A percentile compares a stretch with the other conserved stretches of the same genome.
Conservation (phyloP, 1,284 basidiomycete genomes). For the Ustilago nuda region DNA sequence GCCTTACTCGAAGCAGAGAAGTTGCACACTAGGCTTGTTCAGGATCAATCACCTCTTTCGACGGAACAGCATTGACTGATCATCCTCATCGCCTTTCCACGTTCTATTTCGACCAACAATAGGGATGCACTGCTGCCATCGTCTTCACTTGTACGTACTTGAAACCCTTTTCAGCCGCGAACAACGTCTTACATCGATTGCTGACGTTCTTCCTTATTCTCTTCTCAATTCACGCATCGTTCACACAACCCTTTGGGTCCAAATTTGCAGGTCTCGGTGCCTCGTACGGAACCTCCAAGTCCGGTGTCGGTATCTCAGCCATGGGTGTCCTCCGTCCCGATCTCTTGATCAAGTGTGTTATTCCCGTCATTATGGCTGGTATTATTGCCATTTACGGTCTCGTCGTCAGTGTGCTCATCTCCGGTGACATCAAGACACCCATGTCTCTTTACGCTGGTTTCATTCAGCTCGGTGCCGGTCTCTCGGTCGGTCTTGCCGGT, state of each 20-base stretch:
- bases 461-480: constrained; percentile 91
- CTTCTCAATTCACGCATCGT: neutral
- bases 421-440: constrained; percentile 71
- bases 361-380: constrained; percentile 99
- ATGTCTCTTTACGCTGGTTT: constrained; percentile 83
- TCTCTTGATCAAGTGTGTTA: constrained; percentile 97
- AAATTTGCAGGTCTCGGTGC: constrained; percentile 79
- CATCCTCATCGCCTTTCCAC: neutral
- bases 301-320: constrained; percentile 97
- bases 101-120: neutral
- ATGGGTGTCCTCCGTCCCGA: constrained; percentile 95
- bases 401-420: constrained; percentile 73
- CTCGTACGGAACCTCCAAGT: constrained; percentile 95
- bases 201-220: constrained; percentile 8
- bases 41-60: neutral
- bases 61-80: neutral
- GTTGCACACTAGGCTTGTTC: neutral
- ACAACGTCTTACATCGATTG: neutral
- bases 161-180: neutral
- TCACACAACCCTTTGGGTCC: neutral
- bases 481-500: constrained; percentile 91
- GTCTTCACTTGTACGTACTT: constrained; percentile 89
- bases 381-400: constrained; percentile 82
- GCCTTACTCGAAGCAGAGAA: neutral
- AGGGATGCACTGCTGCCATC: constrained; percentile 96